Conservation (phyloP, 169 alveolate species). For the Plasmodium malariae region DNA sequence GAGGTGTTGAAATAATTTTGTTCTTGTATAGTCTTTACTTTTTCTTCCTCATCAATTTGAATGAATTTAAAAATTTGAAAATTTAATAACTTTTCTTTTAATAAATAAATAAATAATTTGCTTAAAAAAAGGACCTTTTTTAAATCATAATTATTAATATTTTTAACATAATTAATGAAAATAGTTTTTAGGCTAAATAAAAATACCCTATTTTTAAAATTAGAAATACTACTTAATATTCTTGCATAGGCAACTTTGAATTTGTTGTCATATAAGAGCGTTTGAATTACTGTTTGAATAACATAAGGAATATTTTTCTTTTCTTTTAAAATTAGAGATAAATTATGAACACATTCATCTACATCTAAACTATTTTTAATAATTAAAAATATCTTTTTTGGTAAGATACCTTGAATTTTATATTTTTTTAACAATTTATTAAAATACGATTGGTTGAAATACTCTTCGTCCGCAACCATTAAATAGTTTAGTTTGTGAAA, state of each 20-base stretch:
- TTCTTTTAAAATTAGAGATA: slow-evolving; percentile 51
- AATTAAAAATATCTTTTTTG: slow-evolving; percentile 65
- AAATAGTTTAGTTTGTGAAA: slow-evolving; percentile 40
- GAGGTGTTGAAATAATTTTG: slow-evolving; percentile 11
- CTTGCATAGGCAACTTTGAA: slow-evolving; percentile 57
- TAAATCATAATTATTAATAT: slow-evolving; percentile 59
- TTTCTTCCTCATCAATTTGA: slow-evolving; percentile 28
- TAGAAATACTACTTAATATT: slow-evolving; percentile 39
- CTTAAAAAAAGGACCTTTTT: slow-evolving; percentile 63
- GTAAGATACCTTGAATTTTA: slow-evolving; percentile 70
- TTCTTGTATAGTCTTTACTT: not conserved
- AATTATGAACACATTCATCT: slow-evolving; percentile 69
- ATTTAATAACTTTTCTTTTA: slow-evolving; percentile 50
- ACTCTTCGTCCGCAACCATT: slow-evolving; percentile 21
- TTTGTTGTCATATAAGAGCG: slow-evolving; percentile 59
- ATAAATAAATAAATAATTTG: slow-evolving; percentile 28
- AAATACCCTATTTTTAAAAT: slow-evolving; percentile 49
- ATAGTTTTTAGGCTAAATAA: slow-evolving; percentile 71
- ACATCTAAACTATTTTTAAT: slow-evolving; percentile 59
- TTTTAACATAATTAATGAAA: slow-evolving; percentile 67
- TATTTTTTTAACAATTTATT: slow-evolving; percentile 47
- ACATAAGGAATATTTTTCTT: slow-evolving; percentile 67
- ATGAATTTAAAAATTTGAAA: slow-evolving; percentile 61
- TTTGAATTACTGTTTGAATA: slow-evolving; percentile 67
- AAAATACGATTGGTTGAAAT: slow-evolving; percentile 32